Percentiles rank a stretch among this genome's conserved stretches.
Evolutionary conservation across 2,329 filamentous ascomycete genomes (phyloP).

Genomic region (Xylaria sp.): DNA sequence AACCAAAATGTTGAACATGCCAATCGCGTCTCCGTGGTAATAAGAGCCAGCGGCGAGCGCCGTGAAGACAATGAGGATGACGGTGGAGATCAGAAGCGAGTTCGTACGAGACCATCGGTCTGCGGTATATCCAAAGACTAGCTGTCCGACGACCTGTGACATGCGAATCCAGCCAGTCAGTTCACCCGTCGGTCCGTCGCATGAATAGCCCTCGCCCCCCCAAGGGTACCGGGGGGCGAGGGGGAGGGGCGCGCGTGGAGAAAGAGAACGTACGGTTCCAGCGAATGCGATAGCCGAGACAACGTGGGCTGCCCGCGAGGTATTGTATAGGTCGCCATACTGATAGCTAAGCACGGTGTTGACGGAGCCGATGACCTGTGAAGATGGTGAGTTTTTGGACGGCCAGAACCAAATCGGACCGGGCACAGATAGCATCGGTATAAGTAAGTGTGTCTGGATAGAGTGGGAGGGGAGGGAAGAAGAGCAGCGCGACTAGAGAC

Average conservation of each 20-base stretch:
- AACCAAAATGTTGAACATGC: constrained; percentile 81
- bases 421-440: constrained; percentile 29
- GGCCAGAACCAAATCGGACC: constrained; percentile 1
- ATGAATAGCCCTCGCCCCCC: neutral
- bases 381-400: neutral
- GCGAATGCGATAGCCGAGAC: constrained; percentile 87
- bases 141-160: constrained; percentile 74
- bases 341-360: constrained; percentile 77
- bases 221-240: neutral
- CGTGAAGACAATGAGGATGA: constrained; percentile 87
- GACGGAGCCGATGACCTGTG: constrained; percentile 85
- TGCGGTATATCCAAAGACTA: constrained; percentile 82
- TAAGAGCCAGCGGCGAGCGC: constrained; percentile 83
- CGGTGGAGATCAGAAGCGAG: constrained; percentile 81
- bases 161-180: constrained; percentile 12
- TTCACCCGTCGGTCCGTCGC: neutral
- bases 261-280: constrained; percentile 64
- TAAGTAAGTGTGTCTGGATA: neutral
- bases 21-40: constrained; percentile 72
- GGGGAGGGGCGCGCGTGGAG: neutral
- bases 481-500: neutral
- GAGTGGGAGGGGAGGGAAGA: neutral
- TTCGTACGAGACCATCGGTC: constrained; percentile 89
- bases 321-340: constrained; percentile 76
- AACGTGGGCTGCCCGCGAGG: constrained; percentile 76